Base-by-base conservation (phyloP, 306 rosid genomes). In the Trifolium dubium region DNA sequence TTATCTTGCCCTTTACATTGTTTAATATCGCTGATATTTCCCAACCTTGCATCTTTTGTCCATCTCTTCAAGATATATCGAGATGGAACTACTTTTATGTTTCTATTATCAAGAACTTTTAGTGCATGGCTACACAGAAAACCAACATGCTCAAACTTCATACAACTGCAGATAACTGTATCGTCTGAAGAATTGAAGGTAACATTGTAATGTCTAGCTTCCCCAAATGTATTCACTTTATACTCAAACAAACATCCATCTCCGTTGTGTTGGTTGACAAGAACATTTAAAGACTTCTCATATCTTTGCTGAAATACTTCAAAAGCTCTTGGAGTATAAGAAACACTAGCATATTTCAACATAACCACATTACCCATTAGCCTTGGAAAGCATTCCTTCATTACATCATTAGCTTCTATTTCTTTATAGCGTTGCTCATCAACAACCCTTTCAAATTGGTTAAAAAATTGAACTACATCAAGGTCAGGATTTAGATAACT, bases 51-150 rank as follows among this genome's bases (percentile, higher is more conserved):
- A 60, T 82, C 78, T 79, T 63, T 83, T 54, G 83, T 82, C 92
- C 95, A 89, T 78, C 95, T 85, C 85, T 85, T 79, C 77, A 73
- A 77, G 72, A 85, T 73, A 68, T 89, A 87, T 76, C 6, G 67
- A 78, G 86, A 47, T 43, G 94, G 91, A 72, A 85, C 81, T 39
- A 87, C 83, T 85, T 83, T 87, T 73, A 85, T 87, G 72, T 87
- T 87, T 75, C 75, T 84, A 34, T 85, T 75, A 67, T 89, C 95
- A 43, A 89, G 89, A 47, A 87, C 88, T 82, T 85, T 89, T 19
- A 87, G 81, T 14, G 92, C 87, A 74, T 89, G 92, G 78, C 92
- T 71, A 80, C 95, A 85, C 55, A 87, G 76, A 77, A 89, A 78
- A 10, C 92, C 95, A 76, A 80, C 90, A 69, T 37, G 67, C 56